These are phyloP conservation scores for Glycine soja DNA, from an alignment of 306 rosid genomes.

Conservation along the genomic window DNA sequence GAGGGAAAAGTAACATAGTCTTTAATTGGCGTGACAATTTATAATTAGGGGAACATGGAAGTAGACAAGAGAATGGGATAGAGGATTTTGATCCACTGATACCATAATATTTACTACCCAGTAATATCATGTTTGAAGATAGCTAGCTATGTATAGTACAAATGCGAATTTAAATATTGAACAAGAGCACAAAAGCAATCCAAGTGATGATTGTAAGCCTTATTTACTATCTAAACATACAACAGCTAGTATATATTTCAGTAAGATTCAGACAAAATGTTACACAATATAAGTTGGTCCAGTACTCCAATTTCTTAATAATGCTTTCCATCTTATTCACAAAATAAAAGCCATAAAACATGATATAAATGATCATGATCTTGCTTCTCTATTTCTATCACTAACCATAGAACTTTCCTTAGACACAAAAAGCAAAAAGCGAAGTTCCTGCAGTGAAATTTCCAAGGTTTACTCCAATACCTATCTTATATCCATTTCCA, in stretches of 20 bases:
- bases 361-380: not conserved
- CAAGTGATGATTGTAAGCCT: too few relatives aligned
- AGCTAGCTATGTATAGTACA: too few relatives aligned
- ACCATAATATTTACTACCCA: too few relatives aligned
- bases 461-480: not conserved
- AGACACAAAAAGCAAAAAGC: conserved; percentile 37
- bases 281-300: not conserved
- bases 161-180: too few relatives aligned
- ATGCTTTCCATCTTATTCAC: not conserved
- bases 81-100: too few relatives aligned
- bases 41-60: too few relatives aligned
- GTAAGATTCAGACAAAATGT: not conserved
- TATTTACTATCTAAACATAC: not conserved
- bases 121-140: too few relatives aligned
- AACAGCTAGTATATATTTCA: not conserved
- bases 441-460: conserved; percentile 27
- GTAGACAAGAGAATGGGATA: too few relatives aligned
- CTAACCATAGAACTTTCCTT: too few relatives aligned
- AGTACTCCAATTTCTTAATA: not conserved
- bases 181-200: too few relatives aligned
- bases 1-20: too few relatives aligned
- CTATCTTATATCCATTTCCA: conserved; percentile 59
- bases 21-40: too few relatives aligned
- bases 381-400: not conserved
- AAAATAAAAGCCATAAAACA: not conserved